These are phyloP conservation scores for Monosporascus sp. DNA, from an alignment of 2,329 filamentous ascomycete species.

Conservation along the genomic window DNA sequence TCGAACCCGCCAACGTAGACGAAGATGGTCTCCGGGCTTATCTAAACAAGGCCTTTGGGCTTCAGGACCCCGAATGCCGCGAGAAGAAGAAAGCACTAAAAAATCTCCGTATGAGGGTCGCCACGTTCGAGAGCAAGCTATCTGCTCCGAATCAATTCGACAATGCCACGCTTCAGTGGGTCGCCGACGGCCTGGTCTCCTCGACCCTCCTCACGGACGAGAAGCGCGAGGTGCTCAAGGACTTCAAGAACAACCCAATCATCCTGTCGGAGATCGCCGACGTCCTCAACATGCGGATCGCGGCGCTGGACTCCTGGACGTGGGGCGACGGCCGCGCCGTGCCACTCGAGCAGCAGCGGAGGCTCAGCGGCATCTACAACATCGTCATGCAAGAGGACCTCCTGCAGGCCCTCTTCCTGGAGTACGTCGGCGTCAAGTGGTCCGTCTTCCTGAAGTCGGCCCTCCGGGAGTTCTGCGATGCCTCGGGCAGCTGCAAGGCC, in stretches of 20 bases:
- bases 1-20: conserved; percentile 28
- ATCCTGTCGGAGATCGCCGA: conserved; percentile 36
- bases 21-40: conserved; percentile 25
- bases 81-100: conserved; percentile 16
- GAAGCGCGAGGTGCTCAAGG: conserved; percentile 32
- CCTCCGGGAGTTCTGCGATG: conserved; percentile 17
- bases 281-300: conserved; percentile 37
- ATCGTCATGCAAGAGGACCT: conserved; percentile 42
- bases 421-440: conserved; percentile 34
- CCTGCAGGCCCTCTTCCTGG: conserved; percentile 38
- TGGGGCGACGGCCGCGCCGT: conserved; percentile 36
- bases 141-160: conserved; percentile 26
- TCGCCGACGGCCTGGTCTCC: conserved; percentile 32
- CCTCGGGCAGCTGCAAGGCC: neutral
- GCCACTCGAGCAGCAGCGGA: conserved; percentile 34
- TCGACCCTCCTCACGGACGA: conserved; percentile 37
- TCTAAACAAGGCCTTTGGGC: conserved; percentile 20
- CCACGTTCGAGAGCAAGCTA: conserved; percentile 10
- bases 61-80: conserved; percentile 16
- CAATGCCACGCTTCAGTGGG: conserved; percentile 22
- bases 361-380: conserved; percentile 38
- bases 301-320: conserved; percentile 34
- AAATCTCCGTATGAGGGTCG: conserved; percentile 11
- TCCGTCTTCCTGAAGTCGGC: conserved; percentile 24
- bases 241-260: conserved; percentile 32